phyloP scores from a whole-genome alignment of 768 basidiomycete species.

The Tephrocybe sp. region DNA sequence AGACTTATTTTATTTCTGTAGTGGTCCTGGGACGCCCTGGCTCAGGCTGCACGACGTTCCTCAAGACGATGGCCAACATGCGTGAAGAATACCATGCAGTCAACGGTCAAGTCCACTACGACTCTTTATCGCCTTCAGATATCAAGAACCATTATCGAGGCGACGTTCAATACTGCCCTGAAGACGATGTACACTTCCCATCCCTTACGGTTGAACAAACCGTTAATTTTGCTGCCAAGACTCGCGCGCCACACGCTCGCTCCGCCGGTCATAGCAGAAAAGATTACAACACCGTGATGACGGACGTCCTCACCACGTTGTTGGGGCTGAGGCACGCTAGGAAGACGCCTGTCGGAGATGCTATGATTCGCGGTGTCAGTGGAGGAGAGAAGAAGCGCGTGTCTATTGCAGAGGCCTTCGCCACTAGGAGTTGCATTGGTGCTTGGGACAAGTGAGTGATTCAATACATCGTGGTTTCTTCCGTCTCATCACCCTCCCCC shows the following conservation, averaged over 20 bases:
- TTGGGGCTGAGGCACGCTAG: slow-evolving; percentile 77
- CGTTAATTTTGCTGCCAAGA: slow-evolving; percentile 62
- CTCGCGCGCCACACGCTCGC: slow-evolving; percentile 61
- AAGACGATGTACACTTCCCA: slow-evolving; percentile 85
- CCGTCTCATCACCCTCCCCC: not conserved
- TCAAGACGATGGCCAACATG: slow-evolving; percentile 79
- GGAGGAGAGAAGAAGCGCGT: slow-evolving; percentile 60
- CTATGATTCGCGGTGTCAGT: slow-evolving; percentile 53
- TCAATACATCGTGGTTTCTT: not conserved
- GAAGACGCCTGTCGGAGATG: slow-evolving; percentile 65
- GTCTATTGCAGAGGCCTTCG: slow-evolving; percentile 62
- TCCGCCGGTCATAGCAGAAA: slow-evolving; percentile 41
- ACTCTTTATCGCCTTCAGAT: slow-evolving; percentile 64
- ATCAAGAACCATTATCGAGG: slow-evolving; percentile 67
- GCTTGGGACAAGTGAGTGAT: slow-evolving; percentile 28
- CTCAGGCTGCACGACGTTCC: slow-evolving; percentile 82
- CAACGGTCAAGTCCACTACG: slow-evolving; percentile 74
- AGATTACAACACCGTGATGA: slow-evolving; percentile 38
- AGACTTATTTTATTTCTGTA: slow-evolving; percentile 20
- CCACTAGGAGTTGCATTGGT: slow-evolving; percentile 52
- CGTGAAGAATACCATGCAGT: slow-evolving; percentile 65
- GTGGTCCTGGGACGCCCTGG: slow-evolving; percentile 86
- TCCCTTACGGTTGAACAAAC: slow-evolving; percentile 79
- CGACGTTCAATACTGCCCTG: slow-evolving; percentile 77
- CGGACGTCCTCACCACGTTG: slow-evolving; percentile 58